Percentiles rank a stretch among this genome's conserved stretches.
phyloP scores from a whole-genome alignment of 140 eudicot genomes.

The Bidens hawaiensis region DNA sequence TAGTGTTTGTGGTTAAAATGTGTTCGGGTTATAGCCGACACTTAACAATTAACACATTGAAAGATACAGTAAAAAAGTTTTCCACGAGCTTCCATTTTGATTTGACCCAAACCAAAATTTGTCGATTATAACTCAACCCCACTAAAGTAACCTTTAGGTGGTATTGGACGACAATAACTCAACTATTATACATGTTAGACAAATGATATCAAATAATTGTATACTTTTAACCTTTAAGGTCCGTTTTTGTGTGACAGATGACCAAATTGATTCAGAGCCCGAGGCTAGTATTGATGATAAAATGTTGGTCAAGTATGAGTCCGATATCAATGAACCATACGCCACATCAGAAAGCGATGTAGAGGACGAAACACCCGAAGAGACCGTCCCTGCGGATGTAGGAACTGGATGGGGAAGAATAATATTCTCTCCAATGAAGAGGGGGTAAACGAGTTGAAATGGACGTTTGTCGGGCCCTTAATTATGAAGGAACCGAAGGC shows the following conservation, averaged over 20 bases:
- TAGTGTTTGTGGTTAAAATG: background rate
- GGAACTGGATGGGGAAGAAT: conserved; percentile 98
- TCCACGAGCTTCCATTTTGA: background rate
- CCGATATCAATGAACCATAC: conserved; percentile 46
- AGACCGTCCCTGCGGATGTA: conserved; percentile 52
- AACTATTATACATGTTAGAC: background rate
- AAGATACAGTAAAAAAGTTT: background rate
- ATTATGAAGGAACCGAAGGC: conserved; percentile 73
- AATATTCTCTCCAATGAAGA: conserved; percentile 49
- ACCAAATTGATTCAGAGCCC: conserved; percentile 35
- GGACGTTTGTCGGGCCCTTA: conserved; percentile 71
- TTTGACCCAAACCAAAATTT: background rate
- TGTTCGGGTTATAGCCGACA: background rate
- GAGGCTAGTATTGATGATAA: conserved; percentile 34
- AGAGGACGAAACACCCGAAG: conserved; percentile 32
- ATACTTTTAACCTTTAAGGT: background rate
- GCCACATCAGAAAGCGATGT: conserved; percentile 20
- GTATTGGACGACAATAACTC: background rate
- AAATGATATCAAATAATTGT: background rate
- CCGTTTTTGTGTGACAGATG: conserved; percentile 40
- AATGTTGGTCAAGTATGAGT: conserved; percentile 37
- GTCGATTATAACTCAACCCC: background rate
- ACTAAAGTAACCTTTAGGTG: background rate
- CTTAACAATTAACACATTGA: background rate
- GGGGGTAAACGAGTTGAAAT: conserved; percentile 79